Base-by-base conservation (phyloP, 805 yeast genomes). In the Cyberlindnera subsufficiens region DNA sequence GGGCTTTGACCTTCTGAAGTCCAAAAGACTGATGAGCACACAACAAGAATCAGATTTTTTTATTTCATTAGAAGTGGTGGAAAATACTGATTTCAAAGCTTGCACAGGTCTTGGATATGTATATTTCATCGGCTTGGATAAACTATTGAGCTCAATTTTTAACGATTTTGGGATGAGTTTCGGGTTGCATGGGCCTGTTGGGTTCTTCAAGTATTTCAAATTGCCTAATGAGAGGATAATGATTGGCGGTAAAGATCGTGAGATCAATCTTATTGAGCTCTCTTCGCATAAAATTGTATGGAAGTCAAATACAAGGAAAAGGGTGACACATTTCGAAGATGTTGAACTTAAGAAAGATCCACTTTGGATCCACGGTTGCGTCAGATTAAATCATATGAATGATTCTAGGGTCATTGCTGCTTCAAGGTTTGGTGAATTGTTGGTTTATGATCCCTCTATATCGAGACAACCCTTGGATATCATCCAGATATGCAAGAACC, bases 81-180 rank as follows among this genome's bases (percentile, higher is more conserved):
- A 37, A 17, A 40, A 37, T 2, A 42, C 33, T 5, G 22, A 40
- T 42, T 38, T 55, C 29, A 49, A 46, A 25, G 54, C 51, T 3
- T 54, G 52, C 39, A 53, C 59, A 5, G 58, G 57, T 11, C 37
- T 51, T 10, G 59, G 59, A 15, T 52, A 49, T n/a, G 51, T 55
- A 39, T 55, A 52, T 31, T 55, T 53, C 38, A 38, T 53, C 1
- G 41, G 43, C 1, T 6, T 54, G 15, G 51, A 46, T 6, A 51
- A 40, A 29, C 25, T 55, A 2, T 30, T 55, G 42, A 44, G 39
- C 1, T 43, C 54, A 1, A 19, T 42, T 18, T 54, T 42, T 20
- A 43, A 48, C 34, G 53, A 51, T 36, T 53, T 55, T 30, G 43
- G 51, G 6, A 55, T 55, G 57, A 50, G 54, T 30, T 54, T 55